Base-by-base conservation (phyloP, 176 grass and related monocot genomes). In the Neostapfia colusana region DNA sequence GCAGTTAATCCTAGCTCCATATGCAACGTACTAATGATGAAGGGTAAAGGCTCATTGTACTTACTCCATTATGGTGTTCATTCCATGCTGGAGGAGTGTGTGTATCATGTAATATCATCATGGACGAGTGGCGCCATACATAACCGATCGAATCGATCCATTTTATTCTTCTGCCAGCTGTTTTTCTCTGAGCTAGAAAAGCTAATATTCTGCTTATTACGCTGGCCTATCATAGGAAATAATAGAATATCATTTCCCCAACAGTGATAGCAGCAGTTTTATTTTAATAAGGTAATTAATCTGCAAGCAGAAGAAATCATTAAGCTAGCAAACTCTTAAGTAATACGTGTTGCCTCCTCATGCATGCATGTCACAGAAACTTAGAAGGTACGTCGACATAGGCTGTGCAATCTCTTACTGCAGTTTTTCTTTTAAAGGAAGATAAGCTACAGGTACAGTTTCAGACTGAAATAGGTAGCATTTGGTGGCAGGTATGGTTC, bases 11-110 rank as follows among this genome's bases (percentile, higher is more conserved):
- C n/a, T n/a, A n/a, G n/a, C n/a, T n/a, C n/a, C n/a, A n/a, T n/a
- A n/a, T n/a, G n/a, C n/a, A n/a, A n/a, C n/a, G n/a, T n/a, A n/a
- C n/a, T n/a, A n/a, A n/a, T n/a, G n/a, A n/a, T n/a, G n/a, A n/a
- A n/a, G n/a, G n/a, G n/a, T n/a, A n/a, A n/a, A n/a, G 12, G 55
- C 23, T 82, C 68, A 13, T 56, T 77, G 67, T 79, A 67, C 82
- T 76, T 85, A 65, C 82, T 50, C 78, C 67, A 63, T 79, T 85
- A 73, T 41, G 69, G 67, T 66, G 67, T 48, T 67, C 60, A 61
- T 77, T 65, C 53, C 78, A 8, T 35, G 48, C 76, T 64, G 58
- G 57, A 63, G 69, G 28, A 69, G n/a, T n/a, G 10, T 70, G 82
- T 57, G 77, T 38, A 60, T 73, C 35, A 82, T 79, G 53, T 65